Evolutionary conservation across 2,329 filamentous ascomycete genomes (phyloP), one percentile per base, ranked within the genome.

Genomic region (Neonectria faginata): DNA sequence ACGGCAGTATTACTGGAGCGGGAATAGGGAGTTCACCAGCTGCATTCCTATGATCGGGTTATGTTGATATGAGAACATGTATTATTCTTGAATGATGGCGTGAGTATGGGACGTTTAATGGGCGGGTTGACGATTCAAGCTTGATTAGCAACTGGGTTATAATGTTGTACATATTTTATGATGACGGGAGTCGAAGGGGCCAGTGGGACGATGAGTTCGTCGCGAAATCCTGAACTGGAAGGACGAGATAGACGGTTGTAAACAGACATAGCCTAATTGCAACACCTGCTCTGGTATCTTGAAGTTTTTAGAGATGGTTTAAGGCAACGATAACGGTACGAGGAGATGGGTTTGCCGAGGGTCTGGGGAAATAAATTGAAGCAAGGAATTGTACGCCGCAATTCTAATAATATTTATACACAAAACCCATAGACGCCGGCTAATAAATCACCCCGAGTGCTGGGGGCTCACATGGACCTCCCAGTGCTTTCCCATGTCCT

Each of bases 391-490:
- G 48, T 61, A 64, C 53, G 57, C 53, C 53, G 51, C 42, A 58
- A 57, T 51, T 65, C 54, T 65, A 62, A 55, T 44, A 53, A 54
- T 63, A 64, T 45, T 39, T 42, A 31, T 60, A 64, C 51, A 64
- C 29, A 20, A 55, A 42, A 59, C 39, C 55, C 18, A 42, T 50
- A 57, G 18, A 62, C 57, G 58, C 58, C 58, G 54, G 57, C 57
- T 58, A 65, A 50, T 47, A 36, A 60, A 53, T 58, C 61, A 53
- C 31, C 56, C 14, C 29, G 60, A 52, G 7, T 65, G 53, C 1
- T 71, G 62, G 2, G 78, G 76, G 54, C 75, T 78, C 5, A 82
- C 80, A 56, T 83, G 81, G 11, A 83, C 74, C 68, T 83, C 75
- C 81, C 81, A 83, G n/a, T 79, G 70, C 54, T 74, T 70, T 29